phyloP scores from a whole-genome alignment of 805 yeast species.

The Hanseniaspora lachancei region DNA sequence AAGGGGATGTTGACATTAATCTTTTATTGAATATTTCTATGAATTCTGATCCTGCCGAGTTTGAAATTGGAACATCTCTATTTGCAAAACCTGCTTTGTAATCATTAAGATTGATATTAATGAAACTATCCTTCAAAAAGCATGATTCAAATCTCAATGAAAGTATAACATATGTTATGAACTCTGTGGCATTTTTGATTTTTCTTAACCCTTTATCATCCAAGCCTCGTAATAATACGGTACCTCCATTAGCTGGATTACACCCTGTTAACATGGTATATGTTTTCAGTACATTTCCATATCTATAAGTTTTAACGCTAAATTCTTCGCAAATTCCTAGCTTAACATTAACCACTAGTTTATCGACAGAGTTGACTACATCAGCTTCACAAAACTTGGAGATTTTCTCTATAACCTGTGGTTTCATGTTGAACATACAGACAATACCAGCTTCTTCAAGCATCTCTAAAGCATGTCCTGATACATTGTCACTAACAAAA shows the following conservation, averaged over 20 bases:
- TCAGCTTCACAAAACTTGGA: slow-evolving; percentile 74
- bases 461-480: slow-evolving; percentile 66
- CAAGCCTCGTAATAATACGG: slow-evolving; percentile 77
- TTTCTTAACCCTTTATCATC: slow-evolving; percentile 45
- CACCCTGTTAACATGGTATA: slow-evolving; percentile 73
- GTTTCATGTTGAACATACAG: slow-evolving; percentile 69
- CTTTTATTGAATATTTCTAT: slow-evolving; percentile 34
- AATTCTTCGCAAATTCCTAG: slow-evolving; percentile 66
- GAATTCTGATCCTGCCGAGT: slow-evolving; percentile 30
- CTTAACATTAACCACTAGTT: slow-evolving; percentile 54
- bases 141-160: slow-evolving; percentile 71
- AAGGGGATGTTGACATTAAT: slow-evolving; percentile 70
- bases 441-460: slow-evolving; percentile 65
- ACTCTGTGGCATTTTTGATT: slow-evolving; percentile 66
- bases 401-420: slow-evolving; percentile 64
- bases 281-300: slow-evolving; percentile 46
- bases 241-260: slow-evolving; percentile 59
- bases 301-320: slow-evolving; percentile 55
- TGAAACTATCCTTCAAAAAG: slow-evolving; percentile 56
- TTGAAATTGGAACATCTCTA: slow-evolving; percentile 15
- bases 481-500: slow-evolving; percentile 62
- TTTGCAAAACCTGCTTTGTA: slow-evolving; percentile 21
- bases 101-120: slow-evolving; percentile 34
- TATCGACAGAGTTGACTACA: slow-evolving; percentile 74
- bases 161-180: slow-evolving; percentile 65